Evolutionary conservation across 805 yeast species (phyloP), one percentile per base, ranked within the genome.

Genomic region (Saturnispora quitensis): DNA sequence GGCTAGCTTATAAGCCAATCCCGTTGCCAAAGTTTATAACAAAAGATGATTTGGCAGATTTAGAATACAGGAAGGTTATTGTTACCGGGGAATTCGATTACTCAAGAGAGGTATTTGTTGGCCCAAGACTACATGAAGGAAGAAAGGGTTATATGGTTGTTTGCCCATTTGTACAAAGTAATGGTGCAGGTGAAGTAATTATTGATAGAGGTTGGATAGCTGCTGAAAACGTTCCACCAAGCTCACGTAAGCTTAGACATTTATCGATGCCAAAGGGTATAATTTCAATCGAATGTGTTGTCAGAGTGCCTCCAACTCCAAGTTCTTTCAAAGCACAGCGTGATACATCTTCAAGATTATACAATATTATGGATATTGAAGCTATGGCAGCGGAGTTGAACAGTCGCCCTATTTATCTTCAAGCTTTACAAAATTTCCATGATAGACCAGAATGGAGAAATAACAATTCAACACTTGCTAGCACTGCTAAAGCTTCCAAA

Each of bases 171-270:
- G 76, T 80, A 24, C 78, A 95, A 54, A 71, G 79, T 4, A 81
- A 79, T 55, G 86, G 89, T 24, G 93, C 89, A 2, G 77, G 82
- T 46, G 90, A 86, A 50, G 72, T 93, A 17, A 70, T 93, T 50
- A 76, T 93, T 28, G 95, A 88, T 64, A 77, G 99, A 57, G 99
- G 99, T 15, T 93, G 97, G 95, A 80, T 93, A 45, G 70, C 79
- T 25, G 89, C 85, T 58, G 86, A 80, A 13, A 80, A 79, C 55
- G 78, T 80, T 50, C 66, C 68, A 64, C 95, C 73, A 53, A 74
- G 52, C 57, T 73, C 58, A 59, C 86, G 79, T 53, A 68, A 68
- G 12, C 73, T 90, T 52, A 75, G 78, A 22, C 89, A 86, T 64
- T 71, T 86, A 53, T 82, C 95, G 1, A 62, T 84, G 53, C 96